Evolutionary conservation across 1,284 basidiomycete species (phyloP).

Genomic region (Singerocomus rubriflavus): DNA sequence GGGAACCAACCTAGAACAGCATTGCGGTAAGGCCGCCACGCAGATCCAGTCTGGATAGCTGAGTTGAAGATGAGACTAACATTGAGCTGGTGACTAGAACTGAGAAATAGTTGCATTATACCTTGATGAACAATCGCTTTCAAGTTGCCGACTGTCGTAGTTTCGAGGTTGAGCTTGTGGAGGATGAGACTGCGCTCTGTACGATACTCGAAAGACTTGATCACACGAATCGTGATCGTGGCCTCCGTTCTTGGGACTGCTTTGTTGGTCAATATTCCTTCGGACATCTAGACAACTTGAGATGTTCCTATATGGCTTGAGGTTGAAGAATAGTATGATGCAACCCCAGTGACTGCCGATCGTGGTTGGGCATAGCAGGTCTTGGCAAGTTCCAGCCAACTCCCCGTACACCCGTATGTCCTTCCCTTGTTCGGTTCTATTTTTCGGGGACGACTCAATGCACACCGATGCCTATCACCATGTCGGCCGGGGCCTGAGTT

Average conservation of each 20-base stretch:
- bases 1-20: slow-evolving; percentile 56
- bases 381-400: background rate
- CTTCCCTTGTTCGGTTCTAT: background rate
- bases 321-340: too few species aligned
- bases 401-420: too few species aligned
- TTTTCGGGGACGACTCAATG: too few species aligned
- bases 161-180: slow-evolving; percentile 77
- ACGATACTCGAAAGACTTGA: slow-evolving; percentile 93
- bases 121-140: slow-evolving; percentile 69
- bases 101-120: slow-evolving; percentile 31
- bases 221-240: slow-evolving; percentile 86
- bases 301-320: slow-evolving; percentile 13
- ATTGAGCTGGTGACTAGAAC: background rate
- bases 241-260: slow-evolving; percentile 68
- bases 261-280: slow-evolving; percentile 59
- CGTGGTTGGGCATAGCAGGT: background rate
- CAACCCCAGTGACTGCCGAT: too few species aligned
- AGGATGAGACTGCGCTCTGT: slow-evolving; percentile 89
- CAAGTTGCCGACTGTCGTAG: slow-evolving; percentile 72
- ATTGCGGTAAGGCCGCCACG: slow-evolving; percentile 85
- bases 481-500: background rate
- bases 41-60: slow-evolving; percentile 72
- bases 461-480: background rate
- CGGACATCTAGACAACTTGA: slow-evolving; percentile 29
- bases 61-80: slow-evolving; percentile 14